These are phyloP conservation scores for Fusarium continuum DNA, from an alignment of 2,329 filamentous ascomycete genomes.

Conservation along the genomic window DNA sequence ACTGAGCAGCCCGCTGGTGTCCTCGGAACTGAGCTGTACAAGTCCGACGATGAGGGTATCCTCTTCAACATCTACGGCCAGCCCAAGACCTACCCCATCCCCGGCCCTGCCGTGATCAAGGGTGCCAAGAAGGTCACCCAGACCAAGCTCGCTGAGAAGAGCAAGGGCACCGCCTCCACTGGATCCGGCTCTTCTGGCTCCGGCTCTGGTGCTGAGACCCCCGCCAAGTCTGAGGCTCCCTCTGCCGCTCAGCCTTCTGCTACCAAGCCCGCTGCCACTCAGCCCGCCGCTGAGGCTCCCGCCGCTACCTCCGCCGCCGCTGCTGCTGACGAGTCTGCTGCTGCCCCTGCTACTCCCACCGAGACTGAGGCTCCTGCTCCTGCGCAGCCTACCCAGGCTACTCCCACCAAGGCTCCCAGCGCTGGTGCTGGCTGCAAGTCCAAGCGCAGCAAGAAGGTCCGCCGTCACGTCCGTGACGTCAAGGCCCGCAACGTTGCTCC, in stretches of 20 bases:
- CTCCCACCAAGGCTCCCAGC: slow-evolving; percentile 8
- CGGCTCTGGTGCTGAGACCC: background rate
- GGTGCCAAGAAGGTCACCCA: slow-evolving; percentile 33
- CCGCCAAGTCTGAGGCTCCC: background rate
- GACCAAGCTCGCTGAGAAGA: slow-evolving; percentile 23
- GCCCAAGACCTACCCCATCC: slow-evolving; percentile 43
- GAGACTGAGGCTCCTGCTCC: slow-evolving; percentile 21
- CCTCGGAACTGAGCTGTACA: slow-evolving; percentile 47
- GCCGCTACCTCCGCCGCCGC: slow-evolving; percentile 1
- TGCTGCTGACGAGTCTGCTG: background rate
- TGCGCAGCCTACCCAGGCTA: slow-evolving; percentile 29
- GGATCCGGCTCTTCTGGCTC: slow-evolving; percentile 7
- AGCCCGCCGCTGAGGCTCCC: slow-evolving; percentile 16
- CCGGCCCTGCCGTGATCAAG: slow-evolving; percentile 43
- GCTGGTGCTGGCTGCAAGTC: slow-evolving; percentile 28
- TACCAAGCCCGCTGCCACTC: slow-evolving; percentile 5
- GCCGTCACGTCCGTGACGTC: slow-evolving; percentile 40
- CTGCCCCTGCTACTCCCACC: slow-evolving; percentile 13
- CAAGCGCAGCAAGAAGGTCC: slow-evolving; percentile 40
- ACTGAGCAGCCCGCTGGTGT: slow-evolving; percentile 48
- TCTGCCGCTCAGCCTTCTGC: slow-evolving; percentile 14
- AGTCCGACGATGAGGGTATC: slow-evolving; percentile 46
- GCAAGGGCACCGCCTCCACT: slow-evolving; percentile 22
- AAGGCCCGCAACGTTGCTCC: slow-evolving; percentile 33
- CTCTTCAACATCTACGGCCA: slow-evolving; percentile 47